A percentile compares a stretch with the other conserved stretches of the same genome.
These are phyloP conservation scores for Kappamyces sp. DNA, from an alignment of 192 early-diverging fungal species.

Conservation along the genomic window DNA sequence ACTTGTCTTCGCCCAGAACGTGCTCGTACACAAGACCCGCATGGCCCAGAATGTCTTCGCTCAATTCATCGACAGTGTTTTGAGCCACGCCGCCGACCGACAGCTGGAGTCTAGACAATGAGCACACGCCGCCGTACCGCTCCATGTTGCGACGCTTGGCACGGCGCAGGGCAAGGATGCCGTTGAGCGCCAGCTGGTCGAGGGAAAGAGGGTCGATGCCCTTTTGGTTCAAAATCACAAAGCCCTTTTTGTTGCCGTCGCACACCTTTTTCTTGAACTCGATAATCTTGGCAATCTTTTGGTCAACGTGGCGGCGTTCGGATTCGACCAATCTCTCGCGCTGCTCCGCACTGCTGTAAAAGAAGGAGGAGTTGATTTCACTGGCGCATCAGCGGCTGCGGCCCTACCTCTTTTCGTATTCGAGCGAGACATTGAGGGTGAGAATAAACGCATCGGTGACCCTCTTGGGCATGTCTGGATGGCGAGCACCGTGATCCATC, in stretches of 20 bases:
- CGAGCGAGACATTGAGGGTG: conserved; percentile 94
- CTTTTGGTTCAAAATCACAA: conserved; percentile 98
- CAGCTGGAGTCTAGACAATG: conserved; percentile 64
- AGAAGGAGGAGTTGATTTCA: conserved; percentile 99
- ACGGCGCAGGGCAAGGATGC: conserved; percentile 87
- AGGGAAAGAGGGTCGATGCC: conserved; percentile 97
- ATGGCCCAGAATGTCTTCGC: conserved; percentile 73
- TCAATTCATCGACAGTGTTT: conserved; percentile 97
- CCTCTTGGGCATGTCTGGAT: conserved; percentile 98
- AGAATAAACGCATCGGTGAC: conserved; percentile 84
- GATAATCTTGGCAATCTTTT: conserved; percentile 86
- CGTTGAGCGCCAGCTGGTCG: conserved; percentile 92
- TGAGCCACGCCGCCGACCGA: conserved; percentile 91
- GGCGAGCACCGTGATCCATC: conserved; percentile 96
- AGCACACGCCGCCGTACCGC: conserved; percentile 37
- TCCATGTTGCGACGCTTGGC: conserved; percentile 99
- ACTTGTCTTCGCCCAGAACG: conserved; percentile 96
- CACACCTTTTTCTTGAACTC: conserved; percentile 97
- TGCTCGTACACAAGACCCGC: conserved; percentile 95
- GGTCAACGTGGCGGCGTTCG: conserved; percentile 93
- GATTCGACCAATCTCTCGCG: conserved; percentile 98
- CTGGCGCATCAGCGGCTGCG: conserved; percentile 13
- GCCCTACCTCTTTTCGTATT: conserved; percentile 92
- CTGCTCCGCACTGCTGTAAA: conserved; percentile 96
- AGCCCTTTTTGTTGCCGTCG: conserved; percentile 77